Evolutionary conservation across 306 rosid genomes (phyloP), one percentile per base, ranked within the genome.

Genomic region (Quercus ilex): DNA sequence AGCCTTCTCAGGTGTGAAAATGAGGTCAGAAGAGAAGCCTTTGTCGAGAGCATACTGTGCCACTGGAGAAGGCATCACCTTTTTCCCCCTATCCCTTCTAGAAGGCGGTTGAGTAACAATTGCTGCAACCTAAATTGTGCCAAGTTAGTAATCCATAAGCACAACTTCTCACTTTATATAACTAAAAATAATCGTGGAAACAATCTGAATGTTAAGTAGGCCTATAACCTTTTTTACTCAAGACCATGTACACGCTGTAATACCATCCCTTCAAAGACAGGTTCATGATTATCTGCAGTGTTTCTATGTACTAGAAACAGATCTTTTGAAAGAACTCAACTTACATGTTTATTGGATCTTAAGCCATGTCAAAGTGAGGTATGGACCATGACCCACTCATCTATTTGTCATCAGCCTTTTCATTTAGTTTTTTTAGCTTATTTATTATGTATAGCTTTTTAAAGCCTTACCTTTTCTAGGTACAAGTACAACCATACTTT

Each of bases 101-200:
- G 97, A 87, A 38, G 95, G 84, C 26, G 97, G 97, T 71, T 91
- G 99, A 69, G 97, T 92, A 33, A 94, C 97, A 86, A 94, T 90
- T 6, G 97, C 99, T 23, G 97, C 91, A 83, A 94, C 91, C 98
- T 93, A 80, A 76, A 82, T 33, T n/a, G 53, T 59, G 70, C 55
- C 77, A 53, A 49, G 72, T 79, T 62, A 74, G 77, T 63, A 5
- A 75, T 62, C 38, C 12, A 17, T n/a, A 55, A 6, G 20, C 63
- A 6, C 30, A 76, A 77, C 68, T 25, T 79, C 26, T 23, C 3
- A 26, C 63, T 71, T 11, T 74, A 4, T 31, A 41, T 5, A 3
- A 15, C 25, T 38, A 35, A 14, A 70, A 19, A 35, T 64, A 58
- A 28, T 28, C 13, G 4, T 4, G 4, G 26, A 26, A 60, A 65